These are phyloP conservation scores for Daedaleopsis nitida DNA, from an alignment of 768 basidiomycete genomes.

Conservation along the genomic window DNA sequence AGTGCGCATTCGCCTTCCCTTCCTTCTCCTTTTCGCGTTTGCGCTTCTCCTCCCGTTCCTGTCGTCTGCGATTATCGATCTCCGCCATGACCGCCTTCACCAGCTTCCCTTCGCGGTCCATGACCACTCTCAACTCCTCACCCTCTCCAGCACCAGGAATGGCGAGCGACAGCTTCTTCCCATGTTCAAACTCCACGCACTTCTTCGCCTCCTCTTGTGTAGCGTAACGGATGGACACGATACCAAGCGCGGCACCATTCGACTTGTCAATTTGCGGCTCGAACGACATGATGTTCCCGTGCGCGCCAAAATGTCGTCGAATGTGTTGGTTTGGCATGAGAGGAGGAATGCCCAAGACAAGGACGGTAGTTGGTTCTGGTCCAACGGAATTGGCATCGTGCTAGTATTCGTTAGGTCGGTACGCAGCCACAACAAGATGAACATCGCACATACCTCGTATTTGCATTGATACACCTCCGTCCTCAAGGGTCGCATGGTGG, in stretches of 20 bases:
- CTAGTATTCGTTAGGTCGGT: slow-evolving; percentile 38
- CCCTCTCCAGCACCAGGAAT: slow-evolving; percentile 40
- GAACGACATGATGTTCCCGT: slow-evolving; percentile 66
- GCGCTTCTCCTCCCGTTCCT: slow-evolving; percentile 50
- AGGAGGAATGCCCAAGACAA: slow-evolving; percentile 71
- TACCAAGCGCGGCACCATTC: slow-evolving; percentile 82
- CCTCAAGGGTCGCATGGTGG: slow-evolving; percentile 32
- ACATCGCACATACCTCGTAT: slow-evolving; percentile 54
- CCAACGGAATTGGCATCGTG: slow-evolving; percentile 74
- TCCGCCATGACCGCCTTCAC: slow-evolving; percentile 68
- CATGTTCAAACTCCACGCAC: slow-evolving; percentile 69
- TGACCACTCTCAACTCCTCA: slow-evolving; percentile 71
- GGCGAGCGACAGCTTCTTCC: slow-evolving; percentile 53
- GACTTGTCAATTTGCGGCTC: slow-evolving; percentile 78
- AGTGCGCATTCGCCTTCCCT: slow-evolving; percentile 17
- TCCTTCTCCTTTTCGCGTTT: slow-evolving; percentile 41
- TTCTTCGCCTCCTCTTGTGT: slow-evolving; percentile 67
- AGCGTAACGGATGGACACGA: slow-evolving; percentile 71
- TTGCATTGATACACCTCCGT: slow-evolving; percentile 46
- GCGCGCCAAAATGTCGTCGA: slow-evolving; percentile 59
- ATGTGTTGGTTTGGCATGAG: slow-evolving; percentile 69
- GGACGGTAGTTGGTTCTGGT: slow-evolving; percentile 71
- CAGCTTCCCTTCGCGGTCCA: slow-evolving; percentile 75
- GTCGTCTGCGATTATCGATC: slow-evolving; percentile 52
- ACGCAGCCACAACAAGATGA: not conserved